phyloP scores from a whole-genome alignment of 768 basidiomycete genomes.

The Tricholoma bakamatsutake region DNA sequence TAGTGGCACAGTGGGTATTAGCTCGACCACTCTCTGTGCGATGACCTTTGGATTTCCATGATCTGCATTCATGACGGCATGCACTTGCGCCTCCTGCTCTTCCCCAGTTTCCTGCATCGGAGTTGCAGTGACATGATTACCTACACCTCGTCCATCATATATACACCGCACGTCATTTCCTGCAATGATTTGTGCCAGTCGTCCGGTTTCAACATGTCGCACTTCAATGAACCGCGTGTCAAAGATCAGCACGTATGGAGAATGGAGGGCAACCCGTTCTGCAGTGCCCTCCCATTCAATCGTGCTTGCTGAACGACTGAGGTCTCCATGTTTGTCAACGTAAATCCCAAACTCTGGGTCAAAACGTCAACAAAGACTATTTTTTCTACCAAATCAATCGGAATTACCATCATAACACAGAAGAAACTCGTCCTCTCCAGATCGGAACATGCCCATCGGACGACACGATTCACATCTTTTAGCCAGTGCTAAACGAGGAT shows the following conservation, averaged over 20 bases:
- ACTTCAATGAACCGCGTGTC: slow-evolving; percentile 92
- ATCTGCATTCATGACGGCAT: slow-evolving; percentile 75
- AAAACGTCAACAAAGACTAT: slow-evolving; percentile 2
- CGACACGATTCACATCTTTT: slow-evolving; percentile 84
- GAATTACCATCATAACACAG: slow-evolving; percentile 87
- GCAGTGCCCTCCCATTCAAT: slow-evolving; percentile 97
- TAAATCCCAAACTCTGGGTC: slow-evolving; percentile 84
- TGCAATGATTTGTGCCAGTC: slow-evolving; percentile 79
- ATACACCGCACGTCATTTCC: slow-evolving; percentile 83
- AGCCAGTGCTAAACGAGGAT: slow-evolving; percentile 58
- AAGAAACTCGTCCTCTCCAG: slow-evolving; percentile 87
- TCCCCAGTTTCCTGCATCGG: slow-evolving; percentile 59
- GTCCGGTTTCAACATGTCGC: slow-evolving; percentile 76
- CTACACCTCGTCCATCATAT: slow-evolving; percentile 76
- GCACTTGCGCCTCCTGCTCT: slow-evolving; percentile 77
- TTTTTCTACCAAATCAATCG: not conserved
- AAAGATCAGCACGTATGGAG: slow-evolving; percentile 86
- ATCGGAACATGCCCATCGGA: slow-evolving; percentile 93
- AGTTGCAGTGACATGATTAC: slow-evolving; percentile 58
- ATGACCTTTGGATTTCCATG: slow-evolving; percentile 43
- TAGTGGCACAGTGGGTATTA: slow-evolving; percentile 70
- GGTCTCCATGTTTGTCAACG: slow-evolving; percentile 90
- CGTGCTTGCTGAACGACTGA: slow-evolving; percentile 63
- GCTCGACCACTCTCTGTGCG: slow-evolving; percentile 71
- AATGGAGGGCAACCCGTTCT: slow-evolving; percentile 86